Evolutionary conservation across 441 rosid genomes (phyloP).

Genomic region (Gossypium trilobum): DNA sequence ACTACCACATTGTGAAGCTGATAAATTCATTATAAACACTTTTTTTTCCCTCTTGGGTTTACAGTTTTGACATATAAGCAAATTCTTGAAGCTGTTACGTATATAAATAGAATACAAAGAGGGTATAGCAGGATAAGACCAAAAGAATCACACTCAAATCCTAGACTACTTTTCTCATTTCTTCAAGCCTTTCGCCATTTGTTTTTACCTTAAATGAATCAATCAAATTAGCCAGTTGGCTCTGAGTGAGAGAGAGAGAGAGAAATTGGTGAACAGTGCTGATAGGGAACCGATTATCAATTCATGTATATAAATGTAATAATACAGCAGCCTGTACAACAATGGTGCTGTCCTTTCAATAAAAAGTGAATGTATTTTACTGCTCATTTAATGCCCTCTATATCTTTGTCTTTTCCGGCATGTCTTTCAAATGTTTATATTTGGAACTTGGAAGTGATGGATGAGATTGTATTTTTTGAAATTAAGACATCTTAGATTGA

Average conservation of each 20-base stretch:
- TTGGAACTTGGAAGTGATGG: not conserved
- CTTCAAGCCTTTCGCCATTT: conserved; percentile 20
- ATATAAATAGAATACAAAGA: conserved; percentile 18
- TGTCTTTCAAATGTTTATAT: not conserved
- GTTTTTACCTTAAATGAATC: conserved; percentile 23
- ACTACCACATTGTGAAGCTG: conserved; percentile 48
- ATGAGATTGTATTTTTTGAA: not conserved
- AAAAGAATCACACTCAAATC: conserved; percentile 31
- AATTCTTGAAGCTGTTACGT: not conserved
- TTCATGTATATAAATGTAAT: conserved; percentile 16
- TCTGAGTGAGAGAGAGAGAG: conserved; percentile 9
- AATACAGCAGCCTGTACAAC: conserved; percentile 12
- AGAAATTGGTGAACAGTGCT: conserved; percentile 17
- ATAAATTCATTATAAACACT: conserved; percentile 31
- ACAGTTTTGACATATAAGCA: not conserved
- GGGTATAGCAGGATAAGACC: conserved; percentile 15
- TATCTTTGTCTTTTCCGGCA: not conserved
- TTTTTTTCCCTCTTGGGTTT: not conserved
- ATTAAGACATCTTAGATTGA: no score
- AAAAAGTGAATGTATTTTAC: conserved; percentile 14
- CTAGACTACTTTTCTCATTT: conserved; percentile 35
- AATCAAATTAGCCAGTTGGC: conserved; percentile 49
- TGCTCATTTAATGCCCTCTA: not conserved
- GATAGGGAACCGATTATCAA: conserved; percentile 14
- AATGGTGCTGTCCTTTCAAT: conserved; percentile 14